Base-by-base conservation (phyloP, 176 grass and related monocot species). In the Tuctoria greenei region DNA sequence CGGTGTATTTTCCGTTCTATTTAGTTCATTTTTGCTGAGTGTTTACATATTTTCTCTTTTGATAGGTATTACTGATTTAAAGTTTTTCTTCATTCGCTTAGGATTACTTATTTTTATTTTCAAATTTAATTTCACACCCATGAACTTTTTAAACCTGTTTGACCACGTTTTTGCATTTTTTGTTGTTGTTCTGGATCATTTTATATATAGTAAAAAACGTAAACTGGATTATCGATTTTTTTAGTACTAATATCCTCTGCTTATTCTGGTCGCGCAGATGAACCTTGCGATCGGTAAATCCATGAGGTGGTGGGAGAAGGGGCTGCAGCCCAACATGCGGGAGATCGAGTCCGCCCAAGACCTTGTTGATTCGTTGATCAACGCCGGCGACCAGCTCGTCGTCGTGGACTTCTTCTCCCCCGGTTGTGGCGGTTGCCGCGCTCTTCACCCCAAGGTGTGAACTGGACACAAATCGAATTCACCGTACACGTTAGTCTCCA, bases 371-470 rank as follows among this genome's bases (percentile, higher is more conserved):
- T 88, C 89, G 1, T 58, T 99, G 69, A 36, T 36, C 56, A 88
- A 90, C 69, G 87, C 89, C 15, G 95, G 89, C 4, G 87, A 99
- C 77, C 76, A 60, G 59, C 95, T 99, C 21, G 89, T 95, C 20
- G 69, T 99, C 9, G 84, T 90, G 35, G 92, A 99, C 82, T 95
- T 99, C 70, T 99, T 95, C 80, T 95, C 95, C 64, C 95, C 95
- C 14, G 87, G 92, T 10, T 99, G 95, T 71, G 91, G 82, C 43
- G 95, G 95, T 18, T 95, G 95, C 69, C 88, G 90, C 78, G 79
- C 95, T 51, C 87, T 99, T 25, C 95, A 99, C 82, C 95, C 95
- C 5, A 99, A 99, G 86, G 95, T 99, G 76, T 52, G 44, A 35
- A 8, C 12, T 16, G 10, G 15, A 57, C 12, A 37, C 40, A 9